A percentile compares a stretch with the other conserved stretches of the same genome.
Evolutionary conservation across 225 moss, liverwort and hornwort genomes (phyloP).

Genomic region (Takakia lepidozioides): DNA sequence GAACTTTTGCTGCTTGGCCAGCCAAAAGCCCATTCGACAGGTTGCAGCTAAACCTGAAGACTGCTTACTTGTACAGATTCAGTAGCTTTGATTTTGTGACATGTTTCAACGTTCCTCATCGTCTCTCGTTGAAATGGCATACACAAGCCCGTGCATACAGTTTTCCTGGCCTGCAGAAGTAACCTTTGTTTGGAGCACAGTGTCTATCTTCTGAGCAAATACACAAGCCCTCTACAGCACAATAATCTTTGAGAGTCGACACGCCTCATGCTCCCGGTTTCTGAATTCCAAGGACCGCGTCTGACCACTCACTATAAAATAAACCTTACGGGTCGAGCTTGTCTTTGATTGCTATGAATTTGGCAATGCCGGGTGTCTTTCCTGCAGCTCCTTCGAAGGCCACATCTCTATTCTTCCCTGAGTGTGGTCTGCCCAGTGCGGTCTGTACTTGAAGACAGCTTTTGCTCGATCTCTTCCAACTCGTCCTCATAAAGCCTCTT

Average conservation of each 20-base stretch:
- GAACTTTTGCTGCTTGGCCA: too few species aligned
- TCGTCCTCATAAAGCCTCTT: conserved; percentile 7
- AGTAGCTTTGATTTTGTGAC: too few species aligned
- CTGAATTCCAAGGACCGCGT: conserved; percentile 4
- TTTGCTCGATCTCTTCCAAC: conserved; percentile 20
- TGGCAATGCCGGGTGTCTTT: conserved; percentile 8
- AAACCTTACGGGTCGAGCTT: conserved; percentile 9
- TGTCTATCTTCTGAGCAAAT: conserved; percentile 12
- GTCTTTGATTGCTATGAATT: conserved; percentile 10
- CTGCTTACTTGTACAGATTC: too few species aligned
- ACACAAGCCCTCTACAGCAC: conserved; percentile 20
- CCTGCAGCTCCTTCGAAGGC: conserved; percentile 1
- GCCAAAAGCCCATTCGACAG: too few species aligned
- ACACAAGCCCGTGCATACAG: conserved; percentile 14
- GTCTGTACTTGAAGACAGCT: conserved; percentile 12
- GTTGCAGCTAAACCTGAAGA: too few species aligned
- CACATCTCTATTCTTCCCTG: conserved; percentile 14
- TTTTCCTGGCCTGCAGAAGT: conserved; percentile 12
- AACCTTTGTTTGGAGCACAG: conserved; percentile 13
- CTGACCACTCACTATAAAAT: conserved; percentile 18
- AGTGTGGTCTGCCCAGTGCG: conserved; percentile 14
- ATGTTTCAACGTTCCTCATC: too few species aligned
- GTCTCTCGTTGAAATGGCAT: too few species aligned
- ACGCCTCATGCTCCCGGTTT: conserved; percentile 5
- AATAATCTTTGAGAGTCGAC: conserved; percentile 6